These are phyloP conservation scores for Omphalea diandra DNA, from an alignment of 441 rosid genomes.

Conservation along the genomic window DNA sequence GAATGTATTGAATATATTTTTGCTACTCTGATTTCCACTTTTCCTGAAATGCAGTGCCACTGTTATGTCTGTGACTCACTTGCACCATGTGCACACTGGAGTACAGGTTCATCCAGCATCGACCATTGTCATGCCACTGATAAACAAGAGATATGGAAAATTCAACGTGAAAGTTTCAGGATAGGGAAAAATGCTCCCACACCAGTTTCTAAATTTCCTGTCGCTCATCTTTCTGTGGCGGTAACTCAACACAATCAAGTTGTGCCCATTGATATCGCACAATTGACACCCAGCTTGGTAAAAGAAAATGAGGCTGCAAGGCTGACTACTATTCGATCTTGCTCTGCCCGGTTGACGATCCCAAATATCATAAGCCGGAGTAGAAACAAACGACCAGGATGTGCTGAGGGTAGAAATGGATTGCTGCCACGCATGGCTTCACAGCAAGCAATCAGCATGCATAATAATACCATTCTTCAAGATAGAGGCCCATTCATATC, in stretches of 20 bases:
- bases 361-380: slow-evolving; percentile 32
- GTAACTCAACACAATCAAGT: slow-evolving; percentile 24
- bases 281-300: slow-evolving; percentile 16
- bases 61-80: slow-evolving; percentile 81
- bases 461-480: slow-evolving; percentile 30
- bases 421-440: slow-evolving; percentile 18
- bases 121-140: slow-evolving; percentile 92
- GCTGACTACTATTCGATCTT: slow-evolving; percentile 30
- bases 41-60: slow-evolving; percentile 62
- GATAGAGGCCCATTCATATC: slow-evolving; percentile 33
- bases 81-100: slow-evolving; percentile 81
- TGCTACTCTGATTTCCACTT: slow-evolving; percentile 5
- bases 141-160: slow-evolving; percentile 63
- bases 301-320: slow-evolving; percentile 24
- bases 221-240: slow-evolving; percentile 16
- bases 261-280: slow-evolving; percentile 20
- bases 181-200: slow-evolving; percentile 25
- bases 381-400: slow-evolving; percentile 21
- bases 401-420: slow-evolving; percentile 24
- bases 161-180: slow-evolving; percentile 49
- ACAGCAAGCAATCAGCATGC: slow-evolving; percentile 31
- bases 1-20: too few species aligned
- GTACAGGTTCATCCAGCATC: slow-evolving; percentile 32
- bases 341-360: slow-evolving; percentile 31
- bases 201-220: slow-evolving; percentile 27